phyloP scores from a whole-genome alignment of 2,329 filamentous ascomycete genomes.

The Talaromyces funiculosus region DNA sequence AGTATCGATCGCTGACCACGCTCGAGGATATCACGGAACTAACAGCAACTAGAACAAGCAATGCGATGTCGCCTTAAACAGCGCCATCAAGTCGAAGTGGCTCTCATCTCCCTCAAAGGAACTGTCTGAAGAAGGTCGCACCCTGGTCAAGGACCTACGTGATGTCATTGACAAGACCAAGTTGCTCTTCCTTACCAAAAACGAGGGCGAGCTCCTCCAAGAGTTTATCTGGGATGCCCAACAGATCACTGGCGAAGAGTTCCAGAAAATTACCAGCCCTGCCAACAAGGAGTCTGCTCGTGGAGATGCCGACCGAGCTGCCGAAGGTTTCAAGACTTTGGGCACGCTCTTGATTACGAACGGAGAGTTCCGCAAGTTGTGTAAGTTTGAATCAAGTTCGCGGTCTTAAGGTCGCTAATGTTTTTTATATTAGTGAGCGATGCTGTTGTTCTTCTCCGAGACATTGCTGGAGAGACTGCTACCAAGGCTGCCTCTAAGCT shows the following conservation, averaged over 20 bases:
- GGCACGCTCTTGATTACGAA: constrained; percentile 90
- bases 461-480: constrained; percentile 88
- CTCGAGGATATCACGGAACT: background rate
- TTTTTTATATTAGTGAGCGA: constrained; percentile 58
- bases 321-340: constrained; percentile 80
- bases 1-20: constrained; percentile 27
- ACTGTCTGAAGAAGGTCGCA: constrained; percentile 75
- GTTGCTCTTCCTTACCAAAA: constrained; percentile 81
- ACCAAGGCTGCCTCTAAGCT: constrained; percentile 68
- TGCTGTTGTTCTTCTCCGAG: constrained; percentile 71
- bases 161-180: constrained; percentile 81
- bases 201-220: constrained; percentile 87
- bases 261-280: constrained; percentile 59
- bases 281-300: constrained; percentile 70
- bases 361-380: constrained; percentile 87
- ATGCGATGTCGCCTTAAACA: constrained; percentile 92
- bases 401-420: background rate
- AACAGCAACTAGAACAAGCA: constrained; percentile 68
- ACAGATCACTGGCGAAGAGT: constrained; percentile 60
- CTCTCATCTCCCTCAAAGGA: constrained; percentile 66
- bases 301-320: constrained; percentile 75
- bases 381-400: constrained; percentile 49
- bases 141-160: constrained; percentile 70
- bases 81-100: constrained; percentile 66
- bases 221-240: constrained; percentile 96